Percentiles rank a stretch among this genome's conserved stretches.
Conservation (phyloP, 352 stramenopile genomes). For the Phytopythium cucurbitacearum region DNA sequence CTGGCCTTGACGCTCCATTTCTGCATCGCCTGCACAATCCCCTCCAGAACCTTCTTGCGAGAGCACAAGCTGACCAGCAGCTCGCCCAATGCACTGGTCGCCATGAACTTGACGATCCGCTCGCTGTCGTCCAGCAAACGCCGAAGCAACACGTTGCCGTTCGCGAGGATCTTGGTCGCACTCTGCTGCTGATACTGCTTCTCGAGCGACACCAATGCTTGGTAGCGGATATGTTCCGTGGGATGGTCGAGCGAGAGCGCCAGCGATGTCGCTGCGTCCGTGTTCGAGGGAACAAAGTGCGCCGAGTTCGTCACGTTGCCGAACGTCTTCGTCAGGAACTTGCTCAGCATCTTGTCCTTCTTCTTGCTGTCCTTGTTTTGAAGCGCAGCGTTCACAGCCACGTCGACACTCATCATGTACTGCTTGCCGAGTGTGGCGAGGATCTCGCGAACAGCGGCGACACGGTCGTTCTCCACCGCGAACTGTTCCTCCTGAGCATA, state of each 20-base stretch:
- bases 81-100: slow-evolving; percentile 43
- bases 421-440: slow-evolving; percentile 59
- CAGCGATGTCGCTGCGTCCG: slow-evolving; percentile 68
- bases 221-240: slow-evolving; percentile 67
- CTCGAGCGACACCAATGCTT: slow-evolving; percentile 61
- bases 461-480: slow-evolving; percentile 23
- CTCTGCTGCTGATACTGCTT: slow-evolving; percentile 39
- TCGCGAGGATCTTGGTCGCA: slow-evolving; percentile 30
- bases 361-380: slow-evolving; percentile 20
- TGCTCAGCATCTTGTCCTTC: slow-evolving; percentile 43
- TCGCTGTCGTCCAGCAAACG: slow-evolving; percentile 76
- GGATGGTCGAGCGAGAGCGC: slow-evolving; percentile 75
- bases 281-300: slow-evolving; percentile 61
- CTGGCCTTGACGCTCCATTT: slow-evolving; percentile 37
- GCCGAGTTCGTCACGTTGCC: slow-evolving; percentile 68
- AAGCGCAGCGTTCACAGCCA: slow-evolving; percentile 24
- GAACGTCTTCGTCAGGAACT: slow-evolving; percentile 68
- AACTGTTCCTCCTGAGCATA: slow-evolving; percentile 41
- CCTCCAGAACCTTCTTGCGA: slow-evolving; percentile 47
- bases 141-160: slow-evolving; percentile 53
- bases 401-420: slow-evolving; percentile 50
- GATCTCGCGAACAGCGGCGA: slow-evolving; percentile 37
- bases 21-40: slow-evolving; percentile 41
- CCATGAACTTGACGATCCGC: slow-evolving; percentile 56
- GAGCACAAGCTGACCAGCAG: slow-evolving; percentile 49